These are phyloP conservation scores for Penicillium hesseltinei DNA, from an alignment of 2,329 filamentous ascomycete genomes.

Conservation along the genomic window DNA sequence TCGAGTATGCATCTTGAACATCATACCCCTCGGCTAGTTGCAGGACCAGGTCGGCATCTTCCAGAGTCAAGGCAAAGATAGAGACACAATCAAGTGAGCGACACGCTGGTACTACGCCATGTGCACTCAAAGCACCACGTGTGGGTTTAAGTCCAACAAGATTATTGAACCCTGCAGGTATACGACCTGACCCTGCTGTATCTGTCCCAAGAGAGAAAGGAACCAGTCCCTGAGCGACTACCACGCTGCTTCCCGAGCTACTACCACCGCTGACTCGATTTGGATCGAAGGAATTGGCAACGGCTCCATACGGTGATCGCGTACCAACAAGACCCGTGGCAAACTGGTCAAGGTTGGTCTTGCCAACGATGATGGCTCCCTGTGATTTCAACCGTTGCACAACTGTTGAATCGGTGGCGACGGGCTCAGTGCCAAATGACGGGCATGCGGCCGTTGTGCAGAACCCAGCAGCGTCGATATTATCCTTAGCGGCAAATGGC, in stretches of 20 bases:
- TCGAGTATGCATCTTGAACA: background rate
- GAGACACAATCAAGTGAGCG: background rate
- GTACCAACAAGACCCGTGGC: background rate
- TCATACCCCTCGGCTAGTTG: background rate
- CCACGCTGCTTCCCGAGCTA: background rate
- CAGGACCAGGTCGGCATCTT: background rate
- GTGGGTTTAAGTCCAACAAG: background rate
- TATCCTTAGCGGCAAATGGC: background rate
- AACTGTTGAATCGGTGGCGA: background rate
- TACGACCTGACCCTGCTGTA: background rate
- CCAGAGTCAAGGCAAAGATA: background rate
- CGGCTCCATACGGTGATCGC: background rate
- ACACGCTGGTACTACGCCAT: background rate
- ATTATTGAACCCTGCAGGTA: background rate
- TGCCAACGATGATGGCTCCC: background rate
- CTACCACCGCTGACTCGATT: background rate
- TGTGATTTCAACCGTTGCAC: background rate
- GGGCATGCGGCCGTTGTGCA: background rate
- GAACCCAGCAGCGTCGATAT: background rate
- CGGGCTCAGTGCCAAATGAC: background rate
- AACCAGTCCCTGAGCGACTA: background rate
- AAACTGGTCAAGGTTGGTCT: background rate
- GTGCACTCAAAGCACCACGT: background rate
- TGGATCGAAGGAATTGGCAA: background rate
- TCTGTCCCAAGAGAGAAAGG: background rate